Percentiles rank a stretch among this genome's conserved stretches.
These are phyloP conservation scores for Dactylellina sp. DNA, from an alignment of 2,329 filamentous ascomycete genomes.

Conservation along the genomic window DNA sequence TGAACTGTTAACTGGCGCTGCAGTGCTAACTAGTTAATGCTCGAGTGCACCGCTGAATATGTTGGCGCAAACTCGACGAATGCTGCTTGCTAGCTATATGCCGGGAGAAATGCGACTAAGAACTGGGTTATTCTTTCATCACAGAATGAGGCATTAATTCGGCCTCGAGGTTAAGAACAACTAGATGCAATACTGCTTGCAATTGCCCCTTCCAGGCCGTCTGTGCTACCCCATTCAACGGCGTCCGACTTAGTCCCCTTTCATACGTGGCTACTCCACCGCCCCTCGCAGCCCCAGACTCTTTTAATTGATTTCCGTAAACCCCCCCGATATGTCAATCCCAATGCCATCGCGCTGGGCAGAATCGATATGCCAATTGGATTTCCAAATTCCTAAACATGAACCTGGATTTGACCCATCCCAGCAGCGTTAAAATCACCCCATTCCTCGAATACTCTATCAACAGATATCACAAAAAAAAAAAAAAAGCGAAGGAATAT, in stretches of 20 bases:
- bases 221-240: constrained; percentile 44
- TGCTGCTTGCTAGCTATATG: too few relatives aligned
- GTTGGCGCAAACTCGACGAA: too few relatives aligned
- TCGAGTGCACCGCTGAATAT: too few relatives aligned
- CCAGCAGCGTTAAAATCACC: not conserved
- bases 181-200: constrained; percentile 26
- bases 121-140: not conserved
- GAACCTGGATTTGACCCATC: constrained; percentile 17
- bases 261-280: constrained; percentile 55
- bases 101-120: not conserved
- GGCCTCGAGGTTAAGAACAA: too few relatives aligned
- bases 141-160: constrained; percentile 37
- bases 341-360: constrained; percentile 19
- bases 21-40: too few relatives aligned
- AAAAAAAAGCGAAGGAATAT: too few relatives aligned
- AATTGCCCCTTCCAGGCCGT: constrained; percentile 46
- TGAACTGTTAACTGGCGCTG: not conserved
- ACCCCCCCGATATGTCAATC: too few relatives aligned
- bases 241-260: constrained; percentile 25
- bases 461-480: not conserved
- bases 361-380: constrained; percentile 31
- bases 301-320: not conserved
- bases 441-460: constrained; percentile 25
- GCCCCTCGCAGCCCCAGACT: constrained; percentile 32
- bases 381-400: constrained; percentile 16